These are phyloP conservation scores for Chaetomiaceae sp. DNA, from an alignment of 2,329 filamentous ascomycete species.

Conservation along the genomic window DNA sequence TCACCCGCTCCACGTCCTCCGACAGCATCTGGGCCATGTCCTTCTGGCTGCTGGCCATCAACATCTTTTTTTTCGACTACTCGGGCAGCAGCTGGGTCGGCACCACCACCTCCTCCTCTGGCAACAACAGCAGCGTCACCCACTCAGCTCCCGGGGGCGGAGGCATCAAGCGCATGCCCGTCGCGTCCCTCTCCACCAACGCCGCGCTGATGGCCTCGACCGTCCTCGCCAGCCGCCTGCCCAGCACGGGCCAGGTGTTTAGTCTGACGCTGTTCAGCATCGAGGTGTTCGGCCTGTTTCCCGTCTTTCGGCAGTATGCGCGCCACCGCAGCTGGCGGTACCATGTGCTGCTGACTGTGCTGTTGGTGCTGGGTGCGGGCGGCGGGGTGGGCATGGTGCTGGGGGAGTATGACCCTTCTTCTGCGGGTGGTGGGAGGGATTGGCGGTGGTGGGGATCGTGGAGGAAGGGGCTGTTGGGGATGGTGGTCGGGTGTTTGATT, in stretches of 20 bases:
- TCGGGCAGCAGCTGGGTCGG: constrained; percentile 55
- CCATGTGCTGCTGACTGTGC: constrained; percentile 68
- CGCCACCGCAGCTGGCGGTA: constrained; percentile 75
- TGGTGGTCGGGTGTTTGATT: constrained; percentile 67
- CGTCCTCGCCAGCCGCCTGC: constrained; percentile 82
- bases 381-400: constrained; percentile 65
- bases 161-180: constrained; percentile 51
- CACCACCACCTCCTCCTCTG: not conserved
- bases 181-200: constrained; percentile 77
- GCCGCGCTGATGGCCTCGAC: constrained; percentile 95
- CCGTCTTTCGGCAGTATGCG: constrained; percentile 90
- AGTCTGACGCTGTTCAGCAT: constrained; percentile 93
- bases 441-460: constrained; percentile 60
- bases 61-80: constrained; percentile 98
- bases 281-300: constrained; percentile 93
- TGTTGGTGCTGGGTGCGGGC: constrained; percentile 73
- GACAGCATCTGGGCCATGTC: constrained; percentile 98
- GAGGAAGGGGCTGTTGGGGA: constrained; percentile 60
- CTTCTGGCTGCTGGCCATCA: constrained; percentile 86
- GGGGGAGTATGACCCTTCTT: constrained; percentile 32
- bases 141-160: too few relatives aligned
- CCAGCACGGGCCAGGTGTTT: constrained; percentile 89
- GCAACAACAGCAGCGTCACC: not conserved
- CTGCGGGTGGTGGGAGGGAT: constrained; percentile 46
- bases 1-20: constrained; percentile 85